Percentiles rank a stretch among this genome's conserved stretches.
Evolutionary conservation across 345 rosid species (phyloP).

Genomic region (Chamaenerion angustifolium): DNA sequence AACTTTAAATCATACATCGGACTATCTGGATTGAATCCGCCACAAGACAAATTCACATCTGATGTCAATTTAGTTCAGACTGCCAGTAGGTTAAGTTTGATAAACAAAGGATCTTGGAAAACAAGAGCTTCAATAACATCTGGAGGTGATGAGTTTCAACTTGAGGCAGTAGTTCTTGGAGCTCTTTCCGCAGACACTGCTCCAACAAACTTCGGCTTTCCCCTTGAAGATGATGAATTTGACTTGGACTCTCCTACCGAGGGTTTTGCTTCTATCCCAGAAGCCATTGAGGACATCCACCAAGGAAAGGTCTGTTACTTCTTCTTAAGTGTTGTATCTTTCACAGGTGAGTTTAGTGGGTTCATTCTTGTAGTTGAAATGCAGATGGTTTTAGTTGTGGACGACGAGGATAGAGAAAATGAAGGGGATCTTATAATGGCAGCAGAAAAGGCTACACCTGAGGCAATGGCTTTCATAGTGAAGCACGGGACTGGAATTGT

Average conservation of each 20-base stretch:
- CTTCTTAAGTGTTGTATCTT: not conserved
- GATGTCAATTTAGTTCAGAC: constrained; percentile 7
- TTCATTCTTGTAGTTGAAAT: constrained; percentile 6
- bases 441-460: constrained; percentile 71
- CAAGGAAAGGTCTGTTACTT: constrained; percentile 62
- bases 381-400: constrained; percentile 86
- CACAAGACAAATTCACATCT: constrained; percentile 8
- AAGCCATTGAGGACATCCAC: constrained; percentile 83
- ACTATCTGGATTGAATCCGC: too few relatives aligned
- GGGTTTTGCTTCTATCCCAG: constrained; percentile 68
- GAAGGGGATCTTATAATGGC: constrained; percentile 94
- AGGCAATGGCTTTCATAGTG: constrained; percentile 92
- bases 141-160: constrained; percentile 32
- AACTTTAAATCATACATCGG: too few relatives aligned
- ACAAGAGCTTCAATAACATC: constrained; percentile 41
- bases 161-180: too few relatives aligned
- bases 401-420: constrained; percentile 90
- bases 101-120: constrained; percentile 15
- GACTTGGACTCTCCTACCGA: constrained; percentile 59
- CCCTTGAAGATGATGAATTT: constrained; percentile 38
- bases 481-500: constrained; percentile 87
- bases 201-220: constrained; percentile 23
- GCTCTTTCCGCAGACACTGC: constrained; percentile 11
- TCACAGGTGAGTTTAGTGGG: not conserved
- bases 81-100: constrained; percentile 14